These are phyloP conservation scores for Incumbomyces lentus DNA, from an alignment of 2,329 filamentous ascomycete genomes.

Conservation along the genomic window DNA sequence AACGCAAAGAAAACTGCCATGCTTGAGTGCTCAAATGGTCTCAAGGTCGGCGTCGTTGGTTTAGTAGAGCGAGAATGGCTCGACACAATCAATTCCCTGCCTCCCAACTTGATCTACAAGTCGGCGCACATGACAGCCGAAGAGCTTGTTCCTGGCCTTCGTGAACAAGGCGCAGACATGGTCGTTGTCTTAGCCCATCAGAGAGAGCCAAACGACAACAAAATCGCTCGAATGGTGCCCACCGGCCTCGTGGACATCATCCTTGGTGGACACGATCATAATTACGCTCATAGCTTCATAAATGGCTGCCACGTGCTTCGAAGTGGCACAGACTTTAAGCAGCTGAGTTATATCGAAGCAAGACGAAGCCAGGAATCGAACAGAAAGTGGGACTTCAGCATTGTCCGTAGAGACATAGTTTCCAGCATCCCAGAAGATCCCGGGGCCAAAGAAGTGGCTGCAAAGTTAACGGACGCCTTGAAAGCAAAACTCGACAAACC, in stretches of 20 bases:
- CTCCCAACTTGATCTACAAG: constrained; percentile 70
- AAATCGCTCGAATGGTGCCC: constrained; percentile 62
- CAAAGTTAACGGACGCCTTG: constrained; percentile 60
- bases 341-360: constrained; percentile 78
- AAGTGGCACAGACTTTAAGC: constrained; percentile 84
- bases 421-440: constrained; percentile 56
- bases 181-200: constrained; percentile 76
- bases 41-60: constrained; percentile 77
- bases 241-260: constrained; percentile 72
- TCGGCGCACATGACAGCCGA: constrained; percentile 66
- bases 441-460: constrained; percentile 51
- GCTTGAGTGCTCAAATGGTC: constrained; percentile 67
- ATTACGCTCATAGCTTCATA: constrained; percentile 66
- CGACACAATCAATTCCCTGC: constrained; percentile 76
- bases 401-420: constrained; percentile 63
- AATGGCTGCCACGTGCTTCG: constrained; percentile 76
- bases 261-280: constrained; percentile 82
- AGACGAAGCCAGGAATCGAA: constrained; percentile 41
- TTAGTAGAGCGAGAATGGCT: constrained; percentile 83
- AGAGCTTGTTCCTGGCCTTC: constrained; percentile 62
- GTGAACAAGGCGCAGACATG: constrained; percentile 69
- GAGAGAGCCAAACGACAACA: constrained; percentile 80
- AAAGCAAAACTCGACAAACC: constrained; percentile 70
- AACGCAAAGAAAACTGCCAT: constrained; percentile 66
- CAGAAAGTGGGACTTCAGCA: constrained; percentile 65